Conservation (phyloP, 1,139 yeast species). For the Taphrina sp. region DNA sequence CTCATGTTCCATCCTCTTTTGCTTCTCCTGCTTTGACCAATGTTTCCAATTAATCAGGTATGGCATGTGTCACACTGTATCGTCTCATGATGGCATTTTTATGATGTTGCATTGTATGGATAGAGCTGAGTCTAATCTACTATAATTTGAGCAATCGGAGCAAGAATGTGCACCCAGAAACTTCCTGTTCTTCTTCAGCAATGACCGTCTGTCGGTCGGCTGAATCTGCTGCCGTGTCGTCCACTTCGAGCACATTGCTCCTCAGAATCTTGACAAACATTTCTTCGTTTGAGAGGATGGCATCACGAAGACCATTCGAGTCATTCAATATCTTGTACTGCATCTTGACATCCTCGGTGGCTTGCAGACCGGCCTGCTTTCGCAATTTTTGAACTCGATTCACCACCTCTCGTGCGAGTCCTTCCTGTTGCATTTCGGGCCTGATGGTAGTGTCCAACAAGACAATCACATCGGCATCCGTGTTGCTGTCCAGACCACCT, state of each 20-base stretch:
- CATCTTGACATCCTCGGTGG: slow-evolving; percentile 91
- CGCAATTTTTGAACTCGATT: slow-evolving; percentile 97
- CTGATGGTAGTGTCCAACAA: slow-evolving; percentile 84
- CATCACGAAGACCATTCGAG: slow-evolving; percentile 59
- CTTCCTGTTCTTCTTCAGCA: slow-evolving; percentile 86
- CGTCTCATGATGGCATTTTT: no score
- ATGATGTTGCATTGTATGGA: no score
- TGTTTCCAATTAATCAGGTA: no score
- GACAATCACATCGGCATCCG: slow-evolving; percentile 80
- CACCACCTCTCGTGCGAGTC: slow-evolving; percentile 91
- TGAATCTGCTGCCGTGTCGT: slow-evolving; percentile 33
- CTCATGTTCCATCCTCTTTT: no score
- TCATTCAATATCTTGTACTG: slow-evolving; percentile 73
- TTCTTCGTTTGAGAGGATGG: slow-evolving; percentile 63
- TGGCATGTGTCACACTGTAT: no score
- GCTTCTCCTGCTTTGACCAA: no score
- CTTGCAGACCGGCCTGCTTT: slow-evolving; percentile 91
- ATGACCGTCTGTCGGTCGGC: slow-evolving; percentile 47
- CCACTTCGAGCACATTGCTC: slow-evolving; percentile 40
- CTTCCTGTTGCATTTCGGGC: slow-evolving; percentile 87
- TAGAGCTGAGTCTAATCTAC: no score
- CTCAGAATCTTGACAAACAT: slow-evolving; percentile 76
- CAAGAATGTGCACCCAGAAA: slow-evolving; percentile 78
- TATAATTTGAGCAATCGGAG: slow-evolving; percentile 64
- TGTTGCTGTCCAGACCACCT: slow-evolving; percentile 42